Base-by-base conservation (phyloP, 2,329 filamentous ascomycete species). In the Fusarium sp. region DNA sequence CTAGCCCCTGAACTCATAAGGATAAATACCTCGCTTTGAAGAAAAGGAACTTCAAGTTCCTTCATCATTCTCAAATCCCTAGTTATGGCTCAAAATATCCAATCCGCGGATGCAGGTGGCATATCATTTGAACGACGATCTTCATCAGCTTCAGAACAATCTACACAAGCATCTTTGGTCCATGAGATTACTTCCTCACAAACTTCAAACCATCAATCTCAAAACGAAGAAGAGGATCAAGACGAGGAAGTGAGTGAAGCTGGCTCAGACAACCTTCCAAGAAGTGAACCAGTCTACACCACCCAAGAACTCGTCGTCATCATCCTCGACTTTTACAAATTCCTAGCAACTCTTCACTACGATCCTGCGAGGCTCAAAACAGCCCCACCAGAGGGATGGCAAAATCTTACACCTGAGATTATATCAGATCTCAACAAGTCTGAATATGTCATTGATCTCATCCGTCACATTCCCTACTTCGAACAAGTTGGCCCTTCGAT, bases 321-420 rank as follows among this genome's bases (percentile, higher is more conserved):
- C n/a, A 23, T 51, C 15, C 36, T 50, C 6, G 36, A 34, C 15
- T 57, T 50, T 7, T 57, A 57, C 28, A 40, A 40, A 8, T 57
- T 57, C 12, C 4, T 51, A 1, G 5, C 53, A 23, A 57, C 44
- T 3, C 30, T 57, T 8, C 53, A 51, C 18, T 57, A 33, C 12
- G 18, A 57, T 4, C 13, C 41, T 11, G 26, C 20, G 13, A 4
- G 40, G 28, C 54, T 57, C 28, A 41, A 34, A 8, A 33, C 30
- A 9, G 26, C 54, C 8, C 54, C 54, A 11, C 12, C 44, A 16
- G 28, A 34, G 4, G 44, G 45, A 28, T 57, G 54, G 54, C 16
- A 18, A 0, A 40, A 15, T 1, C 28, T 57, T 11, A 41, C 26
- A 15, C 9, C 16, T 26, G 45, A 57, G 8, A 4, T 16, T 0